Evolutionary conservation across 169 alveolate species (phyloP).

Genomic region (Plasmodium falciparum): DNA sequence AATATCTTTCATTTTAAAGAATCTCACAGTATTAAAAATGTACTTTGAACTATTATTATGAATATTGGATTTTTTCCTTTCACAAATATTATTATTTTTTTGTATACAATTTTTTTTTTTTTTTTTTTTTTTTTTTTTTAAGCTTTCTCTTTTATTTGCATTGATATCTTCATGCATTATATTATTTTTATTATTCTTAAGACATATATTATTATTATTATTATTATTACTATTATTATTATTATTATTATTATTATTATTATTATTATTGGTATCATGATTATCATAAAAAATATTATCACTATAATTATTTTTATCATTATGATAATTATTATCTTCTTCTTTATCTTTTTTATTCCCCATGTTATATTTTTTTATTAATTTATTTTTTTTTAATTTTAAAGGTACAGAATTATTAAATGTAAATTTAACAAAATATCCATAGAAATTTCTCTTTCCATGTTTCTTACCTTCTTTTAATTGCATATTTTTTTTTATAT

Average conservation of each 20-base stretch:
- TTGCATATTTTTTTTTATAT: slow-evolving; percentile 15
- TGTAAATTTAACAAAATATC: slow-evolving; percentile 53
- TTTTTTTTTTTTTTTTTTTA: no score
- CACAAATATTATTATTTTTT: neutral
- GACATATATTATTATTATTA: no score
- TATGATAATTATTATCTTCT: neutral
- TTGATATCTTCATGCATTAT: no score
- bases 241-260: no score
- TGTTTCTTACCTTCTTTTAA: slow-evolving; percentile 2
- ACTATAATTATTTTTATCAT: neutral
- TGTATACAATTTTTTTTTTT: neutral
- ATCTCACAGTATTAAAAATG: neutral
- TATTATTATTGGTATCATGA: no score
- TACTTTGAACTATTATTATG: neutral
- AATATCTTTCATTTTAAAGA: neutral
- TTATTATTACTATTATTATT: no score
- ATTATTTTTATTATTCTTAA: no score
- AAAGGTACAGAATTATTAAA: slow-evolving; percentile 56
- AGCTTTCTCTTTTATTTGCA: no score
- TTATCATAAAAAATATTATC: no score
- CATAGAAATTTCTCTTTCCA: slow-evolving; percentile 48
- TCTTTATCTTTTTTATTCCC: neutral
- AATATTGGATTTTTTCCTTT: neutral
- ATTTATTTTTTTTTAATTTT: slow-evolving; percentile 26
- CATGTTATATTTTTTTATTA: neutral